Evolutionary conservation across 192 early-diverging fungal species (phyloP).

Genomic region (Dimargaris xerosporica): DNA sequence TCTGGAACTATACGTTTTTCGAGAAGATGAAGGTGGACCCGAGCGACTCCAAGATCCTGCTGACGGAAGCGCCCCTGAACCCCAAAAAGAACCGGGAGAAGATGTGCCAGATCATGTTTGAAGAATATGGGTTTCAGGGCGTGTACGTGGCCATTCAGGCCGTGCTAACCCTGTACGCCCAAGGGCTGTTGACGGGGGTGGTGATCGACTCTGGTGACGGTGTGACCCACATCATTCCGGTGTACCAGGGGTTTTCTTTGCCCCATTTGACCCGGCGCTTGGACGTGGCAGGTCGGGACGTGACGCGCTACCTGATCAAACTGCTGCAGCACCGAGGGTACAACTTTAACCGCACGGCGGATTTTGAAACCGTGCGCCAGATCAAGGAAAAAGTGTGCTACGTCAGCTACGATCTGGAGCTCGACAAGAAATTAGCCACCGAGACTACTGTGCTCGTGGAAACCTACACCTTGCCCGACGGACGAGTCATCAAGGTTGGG

Average conservation of each 20-base stretch:
- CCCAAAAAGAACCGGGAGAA: constrained; percentile 79
- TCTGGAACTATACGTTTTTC: constrained; percentile 97
- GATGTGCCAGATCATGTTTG: constrained; percentile 95
- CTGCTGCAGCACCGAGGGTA: constrained; percentile 85
- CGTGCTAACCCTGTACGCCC: constrained; percentile 93
- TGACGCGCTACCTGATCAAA: constrained; percentile 95
- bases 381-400: constrained; percentile 98
- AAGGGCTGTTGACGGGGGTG: constrained; percentile 92
- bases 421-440: constrained; percentile 86
- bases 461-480: constrained; percentile 93
- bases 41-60: constrained; percentile 75
- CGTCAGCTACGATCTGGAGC: constrained; percentile 88
- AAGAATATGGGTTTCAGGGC: constrained; percentile 86
- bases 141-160: constrained; percentile 95
- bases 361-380: constrained; percentile 94
- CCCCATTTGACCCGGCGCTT: constrained; percentile 79
- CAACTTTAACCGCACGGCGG: constrained; percentile 93
- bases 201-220: constrained; percentile 98
- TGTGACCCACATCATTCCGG: constrained; percentile 97
- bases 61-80: constrained; percentile 96
- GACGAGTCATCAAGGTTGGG: constrained; percentile 94
- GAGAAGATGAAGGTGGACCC: constrained; percentile 85
- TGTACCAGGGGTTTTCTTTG: constrained; percentile 89
- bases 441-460: constrained; percentile 97
- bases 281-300: constrained; percentile 91